These are phyloP conservation scores for Suillus subaureus DNA, from an alignment of 768 basidiomycete species.

Conservation along the genomic window DNA sequence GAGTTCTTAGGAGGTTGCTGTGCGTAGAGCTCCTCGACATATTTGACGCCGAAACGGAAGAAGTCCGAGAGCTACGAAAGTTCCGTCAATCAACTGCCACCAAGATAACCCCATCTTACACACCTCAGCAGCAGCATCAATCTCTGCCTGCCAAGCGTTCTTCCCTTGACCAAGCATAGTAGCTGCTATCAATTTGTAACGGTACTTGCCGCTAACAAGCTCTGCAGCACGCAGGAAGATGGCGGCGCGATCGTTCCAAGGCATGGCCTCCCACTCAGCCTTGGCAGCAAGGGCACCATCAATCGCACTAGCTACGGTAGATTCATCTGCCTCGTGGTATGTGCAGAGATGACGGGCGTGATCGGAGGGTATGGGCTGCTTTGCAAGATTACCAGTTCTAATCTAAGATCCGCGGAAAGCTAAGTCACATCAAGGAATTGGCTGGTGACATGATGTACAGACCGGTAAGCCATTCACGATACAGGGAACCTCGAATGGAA, in stretches of 20 bases:
- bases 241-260: constrained; percentile 96
- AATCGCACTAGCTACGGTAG: constrained; percentile 77
- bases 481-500: constrained; percentile 93
- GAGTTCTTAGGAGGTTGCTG: constrained; percentile 90
- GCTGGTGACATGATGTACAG: constrained; percentile 25
- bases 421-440: background rate
- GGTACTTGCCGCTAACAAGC: constrained; percentile 91
- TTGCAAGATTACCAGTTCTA: constrained; percentile 75
- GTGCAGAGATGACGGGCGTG: constrained; percentile 79
- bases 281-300: constrained; percentile 87
- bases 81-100: constrained; percentile 13
- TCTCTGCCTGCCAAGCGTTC: constrained; percentile 99
- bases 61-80: constrained; percentile 76
- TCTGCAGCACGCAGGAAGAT: constrained; percentile 99
- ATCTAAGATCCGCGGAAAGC: constrained; percentile 47
- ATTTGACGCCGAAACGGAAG: constrained; percentile 95
- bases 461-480: constrained; percentile 89
- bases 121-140: constrained; percentile 98
- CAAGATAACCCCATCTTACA: constrained; percentile 20
- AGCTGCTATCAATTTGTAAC: constrained; percentile 93
- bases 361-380: constrained; percentile 85
- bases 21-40: constrained; percentile 91
- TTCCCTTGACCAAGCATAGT: constrained; percentile 99
- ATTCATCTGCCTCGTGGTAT: constrained; percentile 87
- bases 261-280: constrained; percentile 87